Evolutionary conservation across 306 rosid genomes (phyloP).

Genomic region (Rosa multiflora): DNA sequence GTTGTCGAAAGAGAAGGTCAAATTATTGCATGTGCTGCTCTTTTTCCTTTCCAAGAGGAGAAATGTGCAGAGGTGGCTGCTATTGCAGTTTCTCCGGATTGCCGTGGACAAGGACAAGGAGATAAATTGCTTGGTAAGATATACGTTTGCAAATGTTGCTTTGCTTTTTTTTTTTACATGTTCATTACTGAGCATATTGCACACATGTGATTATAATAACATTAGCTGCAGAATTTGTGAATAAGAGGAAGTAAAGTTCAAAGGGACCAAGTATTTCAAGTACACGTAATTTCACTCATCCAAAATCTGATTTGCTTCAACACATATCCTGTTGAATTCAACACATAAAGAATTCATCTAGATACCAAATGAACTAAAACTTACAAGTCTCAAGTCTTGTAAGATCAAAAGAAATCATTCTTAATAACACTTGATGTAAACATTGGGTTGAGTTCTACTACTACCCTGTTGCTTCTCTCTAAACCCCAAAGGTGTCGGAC

Average conservation of each 20-base stretch:
- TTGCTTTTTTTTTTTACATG: background rate
- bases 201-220: background rate
- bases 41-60: slow-evolving; percentile 73
- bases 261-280: background rate
- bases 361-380: background rate
- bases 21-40: slow-evolving; percentile 90
- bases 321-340: background rate
- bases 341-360: background rate
- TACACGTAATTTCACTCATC: background rate
- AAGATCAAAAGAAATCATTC: background rate
- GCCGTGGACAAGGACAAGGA: slow-evolving; percentile 96
- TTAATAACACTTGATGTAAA: background rate
- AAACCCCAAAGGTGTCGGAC: background rate
- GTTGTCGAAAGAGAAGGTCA: slow-evolving; percentile 98
- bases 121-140: slow-evolving; percentile 92
- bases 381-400: background rate
- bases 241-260: background rate
- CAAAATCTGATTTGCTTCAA: background rate
- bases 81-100: slow-evolving; percentile 89
- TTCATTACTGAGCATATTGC: background rate
- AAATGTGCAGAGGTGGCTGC: slow-evolving; percentile 95
- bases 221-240: background rate
- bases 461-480: background rate
- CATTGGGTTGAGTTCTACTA: background rate
- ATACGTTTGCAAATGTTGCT: background rate